Conservation (phyloP, 1,284 basidiomycete species). For the Irpex sp. region DNA sequence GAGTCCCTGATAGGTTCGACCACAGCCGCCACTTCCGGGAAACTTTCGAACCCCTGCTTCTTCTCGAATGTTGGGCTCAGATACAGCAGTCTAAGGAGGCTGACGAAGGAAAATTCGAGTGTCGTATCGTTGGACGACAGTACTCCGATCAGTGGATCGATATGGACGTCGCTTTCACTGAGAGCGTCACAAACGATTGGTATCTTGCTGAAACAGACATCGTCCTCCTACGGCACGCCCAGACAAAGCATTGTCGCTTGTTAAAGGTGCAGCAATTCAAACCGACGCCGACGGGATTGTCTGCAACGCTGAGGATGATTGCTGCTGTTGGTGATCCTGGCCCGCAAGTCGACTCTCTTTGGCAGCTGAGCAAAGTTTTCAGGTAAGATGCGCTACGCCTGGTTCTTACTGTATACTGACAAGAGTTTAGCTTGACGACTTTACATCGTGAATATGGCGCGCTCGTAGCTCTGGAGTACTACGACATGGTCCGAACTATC, state of each 20-base stretch:
- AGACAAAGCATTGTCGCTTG: slow-evolving; percentile 50
- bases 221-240: slow-evolving; percentile 59
- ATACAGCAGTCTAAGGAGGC: slow-evolving; percentile 76
- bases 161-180: slow-evolving; percentile 61
- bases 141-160: slow-evolving; percentile 70
- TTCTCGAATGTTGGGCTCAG: slow-evolving; percentile 93
- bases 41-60: slow-evolving; percentile 84
- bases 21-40: slow-evolving; percentile 69
- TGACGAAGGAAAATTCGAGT: slow-evolving; percentile 46
- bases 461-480: slow-evolving; percentile 79
- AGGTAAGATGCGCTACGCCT: slow-evolving; percentile 47
- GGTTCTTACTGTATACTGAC: neutral
- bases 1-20: slow-evolving; percentile 66
- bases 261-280: slow-evolving; percentile 80
- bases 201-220: slow-evolving; percentile 79
- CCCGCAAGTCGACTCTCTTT: slow-evolving; percentile 60
- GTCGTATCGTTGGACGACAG: slow-evolving; percentile 59
- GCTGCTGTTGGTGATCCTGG: slow-evolving; percentile 49
- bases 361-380: slow-evolving; percentile 80
- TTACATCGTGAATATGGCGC: slow-evolving; percentile 92
- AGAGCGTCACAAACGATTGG: slow-evolving; percentile 64
- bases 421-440: slow-evolving; percentile 71
- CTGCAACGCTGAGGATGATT: slow-evolving; percentile 50
- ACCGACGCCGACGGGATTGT: slow-evolving; percentile 46
- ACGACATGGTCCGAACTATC: slow-evolving; percentile 73